These are phyloP conservation scores for Teunomyces gatunensis DNA, from an alignment of 805 yeast species.

Conservation along the genomic window DNA sequence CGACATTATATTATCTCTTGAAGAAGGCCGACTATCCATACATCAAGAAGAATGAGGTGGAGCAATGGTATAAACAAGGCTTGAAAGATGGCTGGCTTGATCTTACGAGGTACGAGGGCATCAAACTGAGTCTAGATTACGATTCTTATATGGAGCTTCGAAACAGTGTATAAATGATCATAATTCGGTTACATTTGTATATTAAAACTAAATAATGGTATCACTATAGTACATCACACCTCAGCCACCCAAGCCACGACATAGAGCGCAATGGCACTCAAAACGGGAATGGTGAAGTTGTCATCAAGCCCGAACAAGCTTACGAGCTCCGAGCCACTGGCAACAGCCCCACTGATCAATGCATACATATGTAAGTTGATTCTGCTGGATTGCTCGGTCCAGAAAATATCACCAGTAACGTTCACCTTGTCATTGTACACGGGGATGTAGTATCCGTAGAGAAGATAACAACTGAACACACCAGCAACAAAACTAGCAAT, in stretches of 20 bases:
- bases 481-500: conserved; percentile 82
- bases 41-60: conserved; percentile 2
- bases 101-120: conserved; percentile 36
- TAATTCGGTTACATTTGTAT: background rate
- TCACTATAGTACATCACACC: conserved; percentile 1
- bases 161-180: background rate
- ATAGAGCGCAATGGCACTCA: conserved; percentile 67
- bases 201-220: background rate
- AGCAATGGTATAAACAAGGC: conserved; percentile 27
- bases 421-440: conserved; percentile 48
- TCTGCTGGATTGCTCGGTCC: conserved; percentile 60
- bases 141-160: conserved; percentile 19
- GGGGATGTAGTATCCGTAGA: conserved; percentile 77
- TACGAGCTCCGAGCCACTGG: conserved; percentile 83
- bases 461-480: conserved; percentile 55
- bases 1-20: conserved; percentile 70
- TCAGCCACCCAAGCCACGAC: conserved; percentile 35
- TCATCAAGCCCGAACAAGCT: conserved; percentile 80
- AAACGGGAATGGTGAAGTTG: conserved; percentile 89
- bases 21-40: conserved; percentile 59
- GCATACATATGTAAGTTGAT: conserved; percentile 55
- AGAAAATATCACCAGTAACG: conserved; percentile 55
- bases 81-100: conserved; percentile 32
- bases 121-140: conserved; percentile 25
- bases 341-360: conserved; percentile 70